These are phyloP conservation scores for Corymbia calophylla DNA, from an alignment of 441 rosid species.

Conservation along the genomic window DNA sequence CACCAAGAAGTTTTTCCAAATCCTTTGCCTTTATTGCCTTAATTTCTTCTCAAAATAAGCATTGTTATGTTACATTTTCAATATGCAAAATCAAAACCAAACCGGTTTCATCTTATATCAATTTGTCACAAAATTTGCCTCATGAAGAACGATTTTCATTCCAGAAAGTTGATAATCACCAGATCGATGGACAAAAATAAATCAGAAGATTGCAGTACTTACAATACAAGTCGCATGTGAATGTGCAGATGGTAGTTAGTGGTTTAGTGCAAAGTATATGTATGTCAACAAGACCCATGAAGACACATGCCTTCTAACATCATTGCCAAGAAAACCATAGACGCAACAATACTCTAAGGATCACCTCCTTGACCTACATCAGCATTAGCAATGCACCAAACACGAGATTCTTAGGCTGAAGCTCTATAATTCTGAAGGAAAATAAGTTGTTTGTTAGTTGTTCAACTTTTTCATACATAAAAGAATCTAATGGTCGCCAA, in stretches of 20 bases:
- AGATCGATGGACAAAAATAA: not conserved
- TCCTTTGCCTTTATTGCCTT: not conserved
- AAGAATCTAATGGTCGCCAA: not conserved
- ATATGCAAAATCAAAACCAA: not conserved
- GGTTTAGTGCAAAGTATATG: not conserved
- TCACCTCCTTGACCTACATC: not conserved
- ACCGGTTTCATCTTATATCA: not conserved
- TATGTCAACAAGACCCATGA: not conserved
- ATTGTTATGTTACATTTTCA: not conserved
- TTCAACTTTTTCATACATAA: not conserved
- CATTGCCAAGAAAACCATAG: not conserved
- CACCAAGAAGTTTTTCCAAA: not conserved
- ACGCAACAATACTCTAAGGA: not conserved
- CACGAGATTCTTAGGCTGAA: not conserved
- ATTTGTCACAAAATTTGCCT: not conserved
- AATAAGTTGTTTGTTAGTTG: not conserved
- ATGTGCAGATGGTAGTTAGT: not conserved
- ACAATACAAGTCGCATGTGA: not conserved
- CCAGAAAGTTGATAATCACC: not conserved
- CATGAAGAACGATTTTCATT: not conserved
- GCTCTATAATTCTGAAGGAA: not conserved
- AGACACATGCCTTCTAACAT: not conserved
- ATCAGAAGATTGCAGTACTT: not conserved
- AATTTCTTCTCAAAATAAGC: not conserved
- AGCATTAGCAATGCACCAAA: not conserved